Conservation (phyloP, 495 filamentous ascomycete species). For the Apodospora peruviana region DNA sequence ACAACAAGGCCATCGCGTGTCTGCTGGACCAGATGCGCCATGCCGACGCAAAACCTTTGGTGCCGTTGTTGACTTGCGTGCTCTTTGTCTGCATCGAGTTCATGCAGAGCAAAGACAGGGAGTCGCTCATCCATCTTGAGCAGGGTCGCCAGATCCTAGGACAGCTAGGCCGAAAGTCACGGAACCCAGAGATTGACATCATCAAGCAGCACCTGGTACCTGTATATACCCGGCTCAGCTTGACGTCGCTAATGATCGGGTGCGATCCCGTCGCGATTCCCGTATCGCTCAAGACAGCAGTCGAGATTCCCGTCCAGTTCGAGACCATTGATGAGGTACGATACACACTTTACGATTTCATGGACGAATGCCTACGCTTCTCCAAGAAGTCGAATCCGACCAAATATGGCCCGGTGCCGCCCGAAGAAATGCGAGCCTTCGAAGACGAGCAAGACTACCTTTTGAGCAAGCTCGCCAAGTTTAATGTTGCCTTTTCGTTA, state of each 20-base stretch:
- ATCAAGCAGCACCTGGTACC: conserved; percentile 37
- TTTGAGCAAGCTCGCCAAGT: conserved; percentile 24
- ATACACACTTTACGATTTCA: conserved; percentile 29
- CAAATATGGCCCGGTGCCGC: conserved; percentile 15
- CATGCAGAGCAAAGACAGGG: conserved; percentile 42
- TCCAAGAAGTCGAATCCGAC: conserved; percentile 19
- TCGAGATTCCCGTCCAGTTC: conserved; percentile 24
- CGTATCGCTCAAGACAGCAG: conserved; percentile 21
- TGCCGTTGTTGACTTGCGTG: conserved; percentile 48
- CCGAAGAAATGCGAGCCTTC: conserved; percentile 19
- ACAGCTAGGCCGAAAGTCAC: conserved; percentile 24
- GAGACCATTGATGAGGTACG: conserved; percentile 24
- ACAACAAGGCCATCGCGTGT: conserved; percentile 48
- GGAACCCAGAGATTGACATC: conserved; percentile 23
- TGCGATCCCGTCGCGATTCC: conserved; percentile 23
- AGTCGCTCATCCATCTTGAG: conserved; percentile 37
- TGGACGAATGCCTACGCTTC: conserved; percentile 29
- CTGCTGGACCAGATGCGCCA: conserved; percentile 34
- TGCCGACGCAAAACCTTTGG: conserved; percentile 35
- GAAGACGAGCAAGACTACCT: conserved; percentile 25
- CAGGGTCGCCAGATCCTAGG: conserved; percentile 35
- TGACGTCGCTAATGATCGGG: conserved; percentile 33
- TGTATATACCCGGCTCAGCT: conserved; percentile 36
- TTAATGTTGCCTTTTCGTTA: conserved; percentile 29
- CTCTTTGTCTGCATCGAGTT: conserved; percentile 57